Evolutionary conservation across 352 stramenopile genomes (phyloP), one percentile per base, ranked within the genome.

Genomic region (Phytophthora sojae): DNA sequence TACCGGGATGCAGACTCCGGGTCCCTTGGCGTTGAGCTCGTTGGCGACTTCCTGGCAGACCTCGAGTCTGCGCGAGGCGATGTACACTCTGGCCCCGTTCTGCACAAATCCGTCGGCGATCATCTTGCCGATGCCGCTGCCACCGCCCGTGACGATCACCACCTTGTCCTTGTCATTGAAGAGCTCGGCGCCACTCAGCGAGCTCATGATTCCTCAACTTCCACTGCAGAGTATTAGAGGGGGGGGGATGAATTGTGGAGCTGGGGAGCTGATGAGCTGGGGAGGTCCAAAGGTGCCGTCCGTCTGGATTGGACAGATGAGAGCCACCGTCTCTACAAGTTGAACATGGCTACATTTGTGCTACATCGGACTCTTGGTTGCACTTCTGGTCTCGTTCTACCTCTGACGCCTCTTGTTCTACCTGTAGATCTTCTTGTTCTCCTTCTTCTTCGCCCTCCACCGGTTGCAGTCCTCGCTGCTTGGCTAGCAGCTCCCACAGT

Each of bases 51-150:
- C 68, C 39, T 86, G 52, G 64, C 88, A 98, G n/a, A 83, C 88
- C 47, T 94, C 89, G 65, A 91, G 74, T 64, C 90, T 91, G 44
- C 94, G 90, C 57, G 85, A 96, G 0, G 92, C 95, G 44, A 99
- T 89, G 61, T 98, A 92, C 8, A 99, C 96, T 74, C 94, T 98
- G 59, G 93, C 93, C 63, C 93, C 88, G 56, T 97, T 97, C 54
- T 83, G 69, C 19, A 94, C 83, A 81, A 98, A 98, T 19, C 91
- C 92, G 66, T 96, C 90, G 55, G 95, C 93, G 67, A 99, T 98
- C 95, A 99, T 99, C 57, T 92, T 86, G 52, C 97, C 97, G 72
- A 99, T 98, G 37, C 97, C 97, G 35, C 91, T 82, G 23, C 89
- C 94, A 52, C 96, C 96, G 55, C 97, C 97, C 23, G 95, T 99